A percentile compares a stretch with the other conserved stretches of the same genome.
Evolutionary conservation across 352 stramenopile genomes (phyloP).

Genomic region (Globisporangium orthogonon): DNA sequence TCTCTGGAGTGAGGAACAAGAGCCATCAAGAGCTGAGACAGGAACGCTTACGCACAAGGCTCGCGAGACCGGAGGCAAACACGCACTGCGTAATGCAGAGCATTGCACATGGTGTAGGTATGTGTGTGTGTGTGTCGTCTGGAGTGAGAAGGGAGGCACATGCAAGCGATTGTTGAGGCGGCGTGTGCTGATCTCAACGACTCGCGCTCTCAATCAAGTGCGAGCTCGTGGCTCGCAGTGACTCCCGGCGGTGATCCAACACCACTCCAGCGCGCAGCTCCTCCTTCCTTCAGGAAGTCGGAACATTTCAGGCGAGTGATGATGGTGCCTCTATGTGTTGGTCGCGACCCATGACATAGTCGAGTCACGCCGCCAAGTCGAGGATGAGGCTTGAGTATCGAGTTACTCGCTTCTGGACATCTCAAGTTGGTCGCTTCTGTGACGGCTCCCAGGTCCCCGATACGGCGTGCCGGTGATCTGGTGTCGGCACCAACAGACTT

Average conservation of each 20-base stretch:
- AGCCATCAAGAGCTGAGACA: not conserved
- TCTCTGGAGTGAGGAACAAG: not conserved
- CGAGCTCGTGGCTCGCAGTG: not conserved
- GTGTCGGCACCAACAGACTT: too few relatives aligned
- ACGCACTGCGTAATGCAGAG: not conserved
- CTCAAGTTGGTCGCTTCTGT: too few relatives aligned
- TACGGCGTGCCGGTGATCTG: too few relatives aligned
- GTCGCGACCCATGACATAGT: not conserved
- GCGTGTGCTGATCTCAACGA: not conserved
- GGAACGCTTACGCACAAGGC: not conserved
- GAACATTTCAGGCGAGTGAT: not conserved
- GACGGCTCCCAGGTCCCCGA: too few relatives aligned
- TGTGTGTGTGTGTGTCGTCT: not conserved
- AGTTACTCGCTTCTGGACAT: too few relatives aligned
- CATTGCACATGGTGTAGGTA: not conserved
- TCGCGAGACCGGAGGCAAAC: not conserved
- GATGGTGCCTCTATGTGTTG: too few relatives aligned
- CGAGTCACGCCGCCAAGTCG: not conserved
- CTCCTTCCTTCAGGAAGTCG: not conserved
- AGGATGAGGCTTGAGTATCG: too few relatives aligned
- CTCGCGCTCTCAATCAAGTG: not conserved
- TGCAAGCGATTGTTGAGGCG: not conserved
- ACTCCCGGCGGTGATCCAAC: not conserved
- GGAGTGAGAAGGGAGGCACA: not conserved
- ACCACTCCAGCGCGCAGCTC: not conserved